These are phyloP conservation scores for Anisodus tanguticus DNA, from an alignment of 257 asterid genomes.

Conservation along the genomic window DNA sequence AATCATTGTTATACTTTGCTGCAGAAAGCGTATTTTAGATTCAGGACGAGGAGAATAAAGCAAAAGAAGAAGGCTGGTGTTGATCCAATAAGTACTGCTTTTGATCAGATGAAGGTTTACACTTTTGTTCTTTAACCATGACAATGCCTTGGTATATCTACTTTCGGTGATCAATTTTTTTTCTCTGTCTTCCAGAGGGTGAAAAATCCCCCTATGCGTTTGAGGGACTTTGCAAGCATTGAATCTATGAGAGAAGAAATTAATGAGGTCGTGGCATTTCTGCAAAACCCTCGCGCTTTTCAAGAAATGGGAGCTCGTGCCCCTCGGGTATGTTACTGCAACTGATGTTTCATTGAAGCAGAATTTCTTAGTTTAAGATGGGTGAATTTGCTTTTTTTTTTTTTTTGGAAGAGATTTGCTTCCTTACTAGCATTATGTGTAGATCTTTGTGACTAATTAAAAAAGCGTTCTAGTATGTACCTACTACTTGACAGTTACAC, in stretches of 20 bases:
- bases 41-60: constrained; percentile 53
- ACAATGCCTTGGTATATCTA: constrained; percentile 4
- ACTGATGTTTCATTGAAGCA: constrained; percentile 26
- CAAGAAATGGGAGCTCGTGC: constrained; percentile 99
- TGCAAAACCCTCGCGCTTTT: constrained; percentile 88
- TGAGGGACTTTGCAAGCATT: constrained; percentile 92
- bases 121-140: constrained; percentile 18
- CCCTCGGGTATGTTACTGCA: constrained; percentile 75
- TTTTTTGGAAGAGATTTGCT: background rate
- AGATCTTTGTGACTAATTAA: background rate
- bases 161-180: constrained; percentile 33
- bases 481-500: background rate
- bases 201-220: constrained; percentile 87
- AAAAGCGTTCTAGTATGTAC: background rate
- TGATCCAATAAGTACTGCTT: constrained; percentile 97
- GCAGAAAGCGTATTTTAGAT: constrained; percentile 74
- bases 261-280: constrained; percentile 93
- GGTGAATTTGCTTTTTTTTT: background rate
- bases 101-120: constrained; percentile 95
- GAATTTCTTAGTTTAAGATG: constrained; percentile 26
- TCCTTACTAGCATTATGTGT: constrained; percentile 18
- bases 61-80: constrained; percentile 64
- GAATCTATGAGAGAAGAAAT: constrained; percentile 96
- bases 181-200: constrained; percentile 66
- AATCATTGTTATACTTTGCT: constrained; percentile 30